Evolutionary conservation across 2,329 filamentous ascomycete species (phyloP), one percentile per base, ranked within the genome.

Genomic region (Curvularia sp.): DNA sequence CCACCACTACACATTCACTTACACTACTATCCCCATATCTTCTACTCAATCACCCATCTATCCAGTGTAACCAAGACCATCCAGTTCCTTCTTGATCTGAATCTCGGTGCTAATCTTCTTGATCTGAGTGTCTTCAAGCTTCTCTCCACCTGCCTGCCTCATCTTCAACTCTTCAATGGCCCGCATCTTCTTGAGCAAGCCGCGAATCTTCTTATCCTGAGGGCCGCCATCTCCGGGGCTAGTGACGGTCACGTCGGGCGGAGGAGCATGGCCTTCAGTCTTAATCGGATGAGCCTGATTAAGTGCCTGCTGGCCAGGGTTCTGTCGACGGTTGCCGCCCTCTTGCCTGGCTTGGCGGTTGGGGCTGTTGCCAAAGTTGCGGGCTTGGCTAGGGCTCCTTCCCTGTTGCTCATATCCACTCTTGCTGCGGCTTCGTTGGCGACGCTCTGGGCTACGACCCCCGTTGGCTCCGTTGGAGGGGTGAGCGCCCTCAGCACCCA

Each of bases 91-190:
- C 61, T 93, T 83, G 57, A 99, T 94, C 15, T 85, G 80, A 48
- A 88, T 82, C 81, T 98, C 96, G 21, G 93, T 98, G 55, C 87
- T 86, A 70, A 99, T 99, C 86, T 99, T 99, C 84, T 97, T 96
- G 79, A 99, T 88, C 81, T 99, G 95, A 30, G 95, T 99, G 74
- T 97, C 94, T 81, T 99, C 95, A 60, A 99, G 82, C 84, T 97
- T 98, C 84, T 99, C 95, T 5, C 94, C 94, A 32, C 90, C 89
- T 2, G 94, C 95, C 66, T 93, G 88, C 55, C 95, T 88, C 93
- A 98, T 97, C 83, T 98, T 97, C 61, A 99, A 82, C 76, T 99
- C 95, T 75, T 99, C 95, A 74, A 99, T 99, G 10, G 95, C 95
- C 19, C 95, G 88, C 62, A 99, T 90, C 85, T 99, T 99, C 86